Conservation (phyloP, 164 flowering plant species). For the Chloranthus sessilifolius region DNA sequence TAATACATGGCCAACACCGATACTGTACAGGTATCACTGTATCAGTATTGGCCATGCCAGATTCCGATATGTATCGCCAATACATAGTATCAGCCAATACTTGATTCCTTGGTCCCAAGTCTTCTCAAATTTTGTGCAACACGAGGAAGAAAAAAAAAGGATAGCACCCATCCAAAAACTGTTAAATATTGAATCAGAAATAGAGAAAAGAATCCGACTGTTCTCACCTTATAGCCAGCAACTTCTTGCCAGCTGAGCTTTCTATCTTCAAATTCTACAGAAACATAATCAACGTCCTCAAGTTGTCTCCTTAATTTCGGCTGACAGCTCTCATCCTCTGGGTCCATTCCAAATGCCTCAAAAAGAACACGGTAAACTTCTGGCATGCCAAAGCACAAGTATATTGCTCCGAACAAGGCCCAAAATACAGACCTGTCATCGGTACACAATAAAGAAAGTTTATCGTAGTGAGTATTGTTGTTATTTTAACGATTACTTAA, state of each 20-base stretch:
- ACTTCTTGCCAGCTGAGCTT: slow-evolving; percentile 89
- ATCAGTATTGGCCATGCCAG: too few species aligned
- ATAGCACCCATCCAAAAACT: too few species aligned
- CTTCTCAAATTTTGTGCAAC: too few species aligned
- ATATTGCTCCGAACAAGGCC: slow-evolving; percentile 98
- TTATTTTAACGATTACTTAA: too few species aligned
- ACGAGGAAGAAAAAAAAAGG: background rate
- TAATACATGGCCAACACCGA: too few species aligned
- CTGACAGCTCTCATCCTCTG: slow-evolving; percentile 92
- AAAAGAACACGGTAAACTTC: slow-evolving; percentile 98
- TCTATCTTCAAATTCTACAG: slow-evolving; percentile 89
- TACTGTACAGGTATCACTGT: too few species aligned
- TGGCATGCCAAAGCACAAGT: slow-evolving; percentile 94
- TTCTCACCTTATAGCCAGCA: slow-evolving; percentile 69
- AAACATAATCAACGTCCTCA: slow-evolving; percentile 95
- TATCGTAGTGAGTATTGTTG: too few species aligned
- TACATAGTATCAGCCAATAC: too few species aligned
- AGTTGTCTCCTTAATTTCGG: slow-evolving; percentile 88
- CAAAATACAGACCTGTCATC: slow-evolving; percentile 82
- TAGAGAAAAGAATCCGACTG: background rate
- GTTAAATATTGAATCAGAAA: too few species aligned
- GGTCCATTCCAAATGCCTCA: slow-evolving; percentile 98
- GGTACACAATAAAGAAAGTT: slow-evolving; percentile 6
- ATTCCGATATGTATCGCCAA: too few species aligned
- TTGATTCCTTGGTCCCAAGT: too few species aligned